Percentiles rank a stretch among this genome's conserved stretches.
Evolutionary conservation across 495 filamentous ascomycete species (phyloP).

Genomic region (Hyaloscypha bicolor): DNA sequence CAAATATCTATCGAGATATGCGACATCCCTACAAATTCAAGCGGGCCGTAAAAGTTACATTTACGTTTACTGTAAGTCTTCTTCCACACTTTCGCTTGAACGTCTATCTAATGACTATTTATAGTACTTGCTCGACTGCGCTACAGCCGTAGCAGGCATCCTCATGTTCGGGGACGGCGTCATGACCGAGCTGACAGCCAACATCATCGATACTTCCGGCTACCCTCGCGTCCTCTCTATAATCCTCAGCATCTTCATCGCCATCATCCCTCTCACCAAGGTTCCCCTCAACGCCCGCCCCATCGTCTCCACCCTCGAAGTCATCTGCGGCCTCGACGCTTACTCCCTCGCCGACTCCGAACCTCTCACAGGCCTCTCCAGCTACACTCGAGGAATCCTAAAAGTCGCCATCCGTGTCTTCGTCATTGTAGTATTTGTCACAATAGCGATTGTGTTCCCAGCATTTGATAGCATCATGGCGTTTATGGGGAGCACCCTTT

Average conservation of each 20-base stretch:
- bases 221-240: slow-evolving; percentile 78
- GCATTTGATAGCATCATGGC: slow-evolving; percentile 94
- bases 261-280: slow-evolving; percentile 93
- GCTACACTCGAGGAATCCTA: slow-evolving; percentile 57
- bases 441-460: slow-evolving; percentile 79
- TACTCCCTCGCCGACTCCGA: slow-evolving; percentile 49
- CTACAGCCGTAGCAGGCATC: slow-evolving; percentile 79
- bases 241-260: slow-evolving; percentile 80
- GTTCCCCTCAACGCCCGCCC: slow-evolving; percentile 89
- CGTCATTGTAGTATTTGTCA: slow-evolving; percentile 60
- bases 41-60: slow-evolving; percentile 76
- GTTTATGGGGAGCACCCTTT: slow-evolving; percentile 86
- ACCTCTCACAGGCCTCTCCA: slow-evolving; percentile 54
- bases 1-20: slow-evolving; percentile 98
- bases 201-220: slow-evolving; percentile 70
- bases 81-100: background rate
- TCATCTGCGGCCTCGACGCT: slow-evolving; percentile 70
- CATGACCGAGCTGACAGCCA: slow-evolving; percentile 86
- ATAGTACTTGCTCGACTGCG: slow-evolving; percentile 76
- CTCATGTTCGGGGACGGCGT: slow-evolving; percentile 93
- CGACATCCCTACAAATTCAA: slow-evolving; percentile 86
- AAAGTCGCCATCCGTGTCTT: slow-evolving; percentile 64
- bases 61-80: slow-evolving; percentile 76
- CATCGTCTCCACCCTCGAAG: slow-evolving; percentile 82
- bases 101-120: background rate